A percentile compares a stretch with the other conserved stretches of the same genome.
phyloP scores from a whole-genome alignment of 768 basidiomycete genomes.

The Hemileccinum impolitum region DNA sequence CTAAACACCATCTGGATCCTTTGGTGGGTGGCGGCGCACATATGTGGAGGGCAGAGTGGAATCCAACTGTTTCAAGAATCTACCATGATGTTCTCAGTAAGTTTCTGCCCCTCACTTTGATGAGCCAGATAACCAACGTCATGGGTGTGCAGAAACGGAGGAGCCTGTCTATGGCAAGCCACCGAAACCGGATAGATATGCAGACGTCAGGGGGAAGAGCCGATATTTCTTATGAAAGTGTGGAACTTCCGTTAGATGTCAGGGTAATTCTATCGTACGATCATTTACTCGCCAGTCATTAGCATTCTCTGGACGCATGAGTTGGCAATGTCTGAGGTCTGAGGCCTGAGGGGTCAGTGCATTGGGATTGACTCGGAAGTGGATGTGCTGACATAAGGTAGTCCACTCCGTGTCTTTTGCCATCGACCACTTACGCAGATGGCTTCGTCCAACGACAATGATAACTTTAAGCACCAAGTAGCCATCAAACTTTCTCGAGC shows the following conservation, averaged over 20 bases:
- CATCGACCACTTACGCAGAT: not conserved
- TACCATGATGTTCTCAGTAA: conserved; percentile 65
- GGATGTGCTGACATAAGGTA: not conserved
- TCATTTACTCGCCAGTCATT: not conserved
- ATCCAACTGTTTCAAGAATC: conserved; percentile 57
- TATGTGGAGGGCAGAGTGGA: conserved; percentile 85
- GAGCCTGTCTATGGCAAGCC: conserved; percentile 27
- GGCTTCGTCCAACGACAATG: conserved; percentile 10
- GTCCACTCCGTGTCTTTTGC: not conserved
- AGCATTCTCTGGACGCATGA: too few species aligned
- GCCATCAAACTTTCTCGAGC: conserved; percentile 79
- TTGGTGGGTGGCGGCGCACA: conserved; percentile 66
- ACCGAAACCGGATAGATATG: conserved; percentile 32
- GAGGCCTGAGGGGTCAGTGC: too few species aligned
- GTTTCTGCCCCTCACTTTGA: conserved; percentile 27
- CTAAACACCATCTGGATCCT: conserved; percentile 50
- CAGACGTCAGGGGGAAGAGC: conserved; percentile 26
- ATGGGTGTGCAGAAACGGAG: conserved; percentile 11
- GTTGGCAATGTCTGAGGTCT: too few species aligned
- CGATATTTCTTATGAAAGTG: conserved; percentile 26
- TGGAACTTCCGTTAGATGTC: not conserved
- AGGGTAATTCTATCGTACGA: not conserved
- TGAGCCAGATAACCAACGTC: not conserved
- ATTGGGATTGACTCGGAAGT: too few species aligned
- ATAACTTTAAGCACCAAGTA: conserved; percentile 62